Evolutionary conservation across 2,329 filamentous ascomycete species (phyloP).

Genomic region (Colletotrichum abscissum): DNA sequence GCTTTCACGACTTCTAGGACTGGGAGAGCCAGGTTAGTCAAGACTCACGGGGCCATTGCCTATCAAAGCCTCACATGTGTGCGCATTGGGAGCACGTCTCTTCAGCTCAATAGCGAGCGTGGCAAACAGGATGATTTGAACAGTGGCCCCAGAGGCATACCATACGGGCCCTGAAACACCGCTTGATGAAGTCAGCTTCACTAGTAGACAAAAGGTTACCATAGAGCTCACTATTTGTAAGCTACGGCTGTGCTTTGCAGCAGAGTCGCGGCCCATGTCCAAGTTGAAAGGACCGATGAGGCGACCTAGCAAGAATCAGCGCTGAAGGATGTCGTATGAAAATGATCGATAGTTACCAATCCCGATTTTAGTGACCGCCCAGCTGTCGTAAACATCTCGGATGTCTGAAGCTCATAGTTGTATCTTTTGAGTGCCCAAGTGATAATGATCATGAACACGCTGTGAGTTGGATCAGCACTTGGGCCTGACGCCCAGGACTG

Average conservation of each 20-base stretch:
- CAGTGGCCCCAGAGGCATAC: conserved; percentile 78
- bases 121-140: conserved; percentile 90
- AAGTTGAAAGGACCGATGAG: conserved; percentile 90
- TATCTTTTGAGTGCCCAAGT: conserved; percentile 76
- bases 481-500: not conserved
- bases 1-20: conserved; percentile 84
- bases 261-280: conserved; percentile 92
- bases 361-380: conserved; percentile 90
- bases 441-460: conserved; percentile 62
- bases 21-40: not conserved
- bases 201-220: rapidly evolving
- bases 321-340: rapidly evolving
- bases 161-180: conserved; percentile 71
- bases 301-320: conserved; percentile 59
- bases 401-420: conserved; percentile 80
- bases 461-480: not conserved
- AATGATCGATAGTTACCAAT: conserved; percentile 56
- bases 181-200: conserved; percentile 16
- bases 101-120: conserved; percentile 93
- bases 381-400: conserved; percentile 92
- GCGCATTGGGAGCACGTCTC: conserved; percentile 86
- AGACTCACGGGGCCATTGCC: rapidly evolving
- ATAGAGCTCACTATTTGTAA: conserved; percentile 69
- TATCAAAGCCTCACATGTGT: conserved; percentile 61
- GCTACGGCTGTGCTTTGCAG: conserved; percentile 85